Evolutionary conservation across 2,329 filamentous ascomycete species (phyloP).

Genomic region (Ophiostoma sp.): DNA sequence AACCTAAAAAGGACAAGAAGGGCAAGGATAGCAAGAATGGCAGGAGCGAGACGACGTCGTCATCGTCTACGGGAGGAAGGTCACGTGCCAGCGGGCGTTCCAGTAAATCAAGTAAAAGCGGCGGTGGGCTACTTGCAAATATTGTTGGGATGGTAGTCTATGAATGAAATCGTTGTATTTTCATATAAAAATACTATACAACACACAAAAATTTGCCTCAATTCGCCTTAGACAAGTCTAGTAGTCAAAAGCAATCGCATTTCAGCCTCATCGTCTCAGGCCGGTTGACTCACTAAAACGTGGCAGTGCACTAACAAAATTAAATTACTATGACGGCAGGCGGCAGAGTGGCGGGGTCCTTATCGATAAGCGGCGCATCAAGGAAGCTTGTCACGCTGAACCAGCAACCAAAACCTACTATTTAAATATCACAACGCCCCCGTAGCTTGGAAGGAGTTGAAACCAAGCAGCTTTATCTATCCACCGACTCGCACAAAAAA

Average conservation of each 20-base stretch:
- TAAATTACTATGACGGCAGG: neutral
- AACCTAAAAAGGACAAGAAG: neutral
- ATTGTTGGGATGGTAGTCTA: slow-evolving; percentile 4
- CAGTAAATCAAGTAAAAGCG: neutral
- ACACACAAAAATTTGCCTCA: neutral
- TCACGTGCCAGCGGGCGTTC: neutral
- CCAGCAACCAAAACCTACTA: neutral
- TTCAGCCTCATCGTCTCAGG: neutral
- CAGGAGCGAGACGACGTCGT: slow-evolving; percentile 5
- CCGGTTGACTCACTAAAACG: slow-evolving; percentile 22
- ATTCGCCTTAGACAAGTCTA: neutral
- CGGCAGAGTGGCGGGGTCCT: slow-evolving; percentile 14
- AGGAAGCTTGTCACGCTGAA: neutral
- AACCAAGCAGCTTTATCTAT: neutral
- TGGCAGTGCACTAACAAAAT: slow-evolving; percentile 3
- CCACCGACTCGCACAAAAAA: neutral
- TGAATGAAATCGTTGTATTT: neutral
- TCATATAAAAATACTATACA: neutral
- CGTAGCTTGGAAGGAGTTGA: neutral
- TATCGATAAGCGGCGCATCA: slow-evolving; percentile 20
- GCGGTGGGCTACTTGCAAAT: neutral
- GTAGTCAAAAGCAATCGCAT: neutral
- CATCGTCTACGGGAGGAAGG: neutral
- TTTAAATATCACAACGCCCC: neutral
- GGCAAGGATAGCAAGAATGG: neutral